Evolutionary conservation across 768 basidiomycete genomes (phyloP).

Genomic region (Boletus patriciae): DNA sequence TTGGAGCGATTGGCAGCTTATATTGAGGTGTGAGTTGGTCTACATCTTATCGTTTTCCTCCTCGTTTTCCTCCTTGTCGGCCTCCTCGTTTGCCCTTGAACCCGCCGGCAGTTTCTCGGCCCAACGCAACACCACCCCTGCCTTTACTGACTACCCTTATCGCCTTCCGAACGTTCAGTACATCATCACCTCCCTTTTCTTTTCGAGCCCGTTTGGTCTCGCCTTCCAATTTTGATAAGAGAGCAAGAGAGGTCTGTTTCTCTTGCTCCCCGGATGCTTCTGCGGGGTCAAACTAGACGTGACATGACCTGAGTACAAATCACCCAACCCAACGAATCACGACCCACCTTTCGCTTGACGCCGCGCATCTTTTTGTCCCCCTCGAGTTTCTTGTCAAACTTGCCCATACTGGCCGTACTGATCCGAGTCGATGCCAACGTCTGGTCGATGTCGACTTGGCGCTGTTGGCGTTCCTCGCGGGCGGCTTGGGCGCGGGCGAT

Average conservation of each 20-base stretch:
- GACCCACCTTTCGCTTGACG: constrained; percentile 85
- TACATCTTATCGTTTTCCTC: constrained; percentile 27
- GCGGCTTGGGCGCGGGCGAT: constrained; percentile 52
- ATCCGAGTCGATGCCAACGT: constrained; percentile 72
- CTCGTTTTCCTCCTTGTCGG: constrained; percentile 26
- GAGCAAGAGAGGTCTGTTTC: constrained; percentile 66
- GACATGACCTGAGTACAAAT: background rate
- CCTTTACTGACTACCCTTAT: constrained; percentile 74
- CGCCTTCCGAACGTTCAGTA: constrained; percentile 88
- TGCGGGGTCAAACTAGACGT: constrained; percentile 75
- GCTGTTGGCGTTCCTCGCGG: constrained; percentile 41
- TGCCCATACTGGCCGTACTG: constrained; percentile 95
- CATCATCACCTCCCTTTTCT: constrained; percentile 46
- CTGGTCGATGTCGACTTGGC: constrained; percentile 73
- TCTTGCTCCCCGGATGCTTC: constrained; percentile 67
- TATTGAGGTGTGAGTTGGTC: too few relatives aligned
- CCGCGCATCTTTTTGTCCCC: constrained; percentile 89
- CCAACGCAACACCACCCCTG: constrained; percentile 59
- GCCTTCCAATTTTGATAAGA: constrained; percentile 78
- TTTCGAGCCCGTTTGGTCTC: constrained; percentile 54
- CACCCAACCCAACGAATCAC: background rate
- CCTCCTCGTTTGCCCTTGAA: constrained; percentile 31
- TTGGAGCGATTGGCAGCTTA: too few relatives aligned
- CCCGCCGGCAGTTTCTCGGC: constrained; percentile 38
- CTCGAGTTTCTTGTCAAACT: constrained; percentile 85